phyloP scores from a whole-genome alignment of 1,139 yeast species.

The Taphrina flavorubra region DNA sequence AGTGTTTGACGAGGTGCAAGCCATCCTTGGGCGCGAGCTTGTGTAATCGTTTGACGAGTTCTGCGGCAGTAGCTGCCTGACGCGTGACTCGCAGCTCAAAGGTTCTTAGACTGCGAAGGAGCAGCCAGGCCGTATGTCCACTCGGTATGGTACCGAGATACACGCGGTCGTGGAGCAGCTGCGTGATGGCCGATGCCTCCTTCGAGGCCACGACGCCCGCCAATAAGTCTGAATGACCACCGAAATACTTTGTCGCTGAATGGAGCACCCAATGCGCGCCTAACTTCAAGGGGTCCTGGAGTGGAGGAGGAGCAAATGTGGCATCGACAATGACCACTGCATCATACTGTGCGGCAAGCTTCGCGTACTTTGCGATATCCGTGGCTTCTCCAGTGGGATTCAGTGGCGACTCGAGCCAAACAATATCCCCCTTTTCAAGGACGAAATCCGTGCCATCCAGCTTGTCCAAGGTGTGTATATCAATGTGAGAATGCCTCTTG shows the following conservation, averaged over 20 bases:
- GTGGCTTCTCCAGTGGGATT: slow-evolving; percentile 83
- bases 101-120: slow-evolving; percentile 80
- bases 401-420: slow-evolving; percentile 90
- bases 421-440: slow-evolving; percentile 60
- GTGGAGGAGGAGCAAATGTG: slow-evolving; percentile 90
- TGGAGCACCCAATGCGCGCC: slow-evolving; percentile 90
- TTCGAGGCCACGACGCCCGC: slow-evolving; percentile 82
- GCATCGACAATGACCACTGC: slow-evolving; percentile 82
- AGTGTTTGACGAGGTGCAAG: slow-evolving; percentile 11
- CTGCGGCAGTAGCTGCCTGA: slow-evolving; percentile 70
- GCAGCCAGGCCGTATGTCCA: slow-evolving; percentile 73
- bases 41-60: slow-evolving; percentile 57
- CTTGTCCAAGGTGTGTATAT: slow-evolving; percentile 47
- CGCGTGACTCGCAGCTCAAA: slow-evolving; percentile 69
- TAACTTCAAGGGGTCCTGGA: slow-evolving; percentile 68
- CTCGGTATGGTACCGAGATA: slow-evolving; percentile 79
- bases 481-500: slow-evolving; percentile 64
- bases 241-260: slow-evolving; percentile 88
- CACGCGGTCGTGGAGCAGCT: slow-evolving; percentile 65
- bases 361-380: slow-evolving; percentile 69
- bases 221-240: slow-evolving; percentile 91
- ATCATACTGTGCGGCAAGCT: slow-evolving; percentile 53
- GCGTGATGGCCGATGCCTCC: slow-evolving; percentile 56
- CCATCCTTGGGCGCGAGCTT: slow-evolving; percentile 50
- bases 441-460: neutral